Evolutionary conservation across 495 filamentous ascomycete genomes (phyloP).

Genomic region (Amniculicola lignicola): DNA sequence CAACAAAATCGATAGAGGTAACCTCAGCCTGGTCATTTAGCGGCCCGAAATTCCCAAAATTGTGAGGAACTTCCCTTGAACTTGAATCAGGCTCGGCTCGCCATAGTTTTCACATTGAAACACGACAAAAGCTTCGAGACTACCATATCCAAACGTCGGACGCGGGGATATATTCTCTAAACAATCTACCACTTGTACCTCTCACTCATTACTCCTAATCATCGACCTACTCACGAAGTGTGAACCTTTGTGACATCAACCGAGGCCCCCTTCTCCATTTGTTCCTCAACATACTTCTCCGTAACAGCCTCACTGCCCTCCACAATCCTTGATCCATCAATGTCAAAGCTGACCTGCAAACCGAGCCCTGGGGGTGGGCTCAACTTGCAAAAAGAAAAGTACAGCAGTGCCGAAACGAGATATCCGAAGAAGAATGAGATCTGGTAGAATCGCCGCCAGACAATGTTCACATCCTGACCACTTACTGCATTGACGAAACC

Average conservation of each 20-base stretch:
- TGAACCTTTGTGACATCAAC: constrained; percentile 1
- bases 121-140: too few species aligned
- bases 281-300: not conserved
- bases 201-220: too few species aligned
- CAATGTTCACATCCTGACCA: not conserved
- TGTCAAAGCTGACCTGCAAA: constrained; percentile 5
- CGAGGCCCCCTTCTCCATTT: not conserved
- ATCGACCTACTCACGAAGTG: too few species aligned
- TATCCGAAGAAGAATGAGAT: constrained; percentile 12
- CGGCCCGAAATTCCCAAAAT: too few species aligned
- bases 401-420: not conserved
- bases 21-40: too few species aligned
- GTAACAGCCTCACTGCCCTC: not conserved
- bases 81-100: too few species aligned
- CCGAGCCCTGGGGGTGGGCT: constrained; percentile 1
- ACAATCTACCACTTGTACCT: too few species aligned
- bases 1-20: too few species aligned
- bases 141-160: too few species aligned
- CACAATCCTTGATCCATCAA: not conserved
- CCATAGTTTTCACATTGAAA: too few species aligned
- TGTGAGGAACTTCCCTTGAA: too few species aligned
- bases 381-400: constrained; percentile 3
- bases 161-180: too few species aligned
- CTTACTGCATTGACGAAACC: constrained; percentile 4
- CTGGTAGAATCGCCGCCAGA: constrained; percentile 6